Base-by-base conservation (phyloP, 129 eudicot genomes). In the Cynara cardunculus region DNA sequence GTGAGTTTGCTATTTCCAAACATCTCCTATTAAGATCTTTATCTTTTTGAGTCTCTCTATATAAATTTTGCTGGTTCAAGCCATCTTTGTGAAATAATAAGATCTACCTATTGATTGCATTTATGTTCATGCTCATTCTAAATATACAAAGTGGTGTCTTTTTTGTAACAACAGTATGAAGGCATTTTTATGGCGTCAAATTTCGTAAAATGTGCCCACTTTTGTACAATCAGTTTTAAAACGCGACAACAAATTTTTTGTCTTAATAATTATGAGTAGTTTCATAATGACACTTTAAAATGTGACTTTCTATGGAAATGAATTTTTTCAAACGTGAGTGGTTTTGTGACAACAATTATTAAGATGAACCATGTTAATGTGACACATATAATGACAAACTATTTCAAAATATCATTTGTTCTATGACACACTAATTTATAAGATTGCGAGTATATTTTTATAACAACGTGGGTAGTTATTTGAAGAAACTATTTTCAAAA, bases 1-100 rank as follows among this genome's bases (percentile, higher is more conserved):
- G 98, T 91, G 65, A 86, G 86, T 76, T 73, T 62, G 68, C 77
- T 62, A 24, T 71, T 28, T 71, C 75, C 49, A 3, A 22, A 59
- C 78, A 61, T 71, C 59, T 70, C 19, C 65, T 25, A 56, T 56
- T 56, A 56, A 56, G 24, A 31, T 44, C 68, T 24, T 28, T 11
- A 18, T 74, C 19, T 41, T 32, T 74, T 25, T 74, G 5, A 27
- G 39, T 34, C 39, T 34, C 39, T 34, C 1, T 34, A 5, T 34
- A 7, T 34, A 34, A 34, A 34, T 34, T 5, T 34, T 34, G 39
- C 5, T 34, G 39, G 39, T 34, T 34, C 39, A 34, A 34, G 39
- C 39, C 39, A 34, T 34, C 7, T 34, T 34, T 34, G 39, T 34
- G 39, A n/a, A n/a, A n/a, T n/a, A n/a, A n/a, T n/a, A n/a, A n/a